Percentiles rank a stretch among this genome's conserved stretches.
phyloP scores from a whole-genome alignment of 78 protist genomes.

The Chrysochromulina parva region DNA sequence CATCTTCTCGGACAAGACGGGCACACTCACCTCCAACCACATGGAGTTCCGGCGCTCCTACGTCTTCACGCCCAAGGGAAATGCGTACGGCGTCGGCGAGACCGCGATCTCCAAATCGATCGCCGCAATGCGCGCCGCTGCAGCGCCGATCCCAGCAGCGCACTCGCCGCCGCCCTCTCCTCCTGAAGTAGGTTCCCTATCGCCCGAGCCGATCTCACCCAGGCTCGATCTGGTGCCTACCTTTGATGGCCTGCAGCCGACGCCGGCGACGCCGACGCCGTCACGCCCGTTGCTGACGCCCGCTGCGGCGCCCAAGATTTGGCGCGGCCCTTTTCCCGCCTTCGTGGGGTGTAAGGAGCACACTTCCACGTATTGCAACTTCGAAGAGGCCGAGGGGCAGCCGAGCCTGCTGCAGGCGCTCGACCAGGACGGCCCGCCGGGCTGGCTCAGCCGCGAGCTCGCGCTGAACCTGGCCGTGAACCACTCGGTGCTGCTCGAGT shows the following conservation, averaged over 20 bases:
- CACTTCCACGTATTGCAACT: neutral
- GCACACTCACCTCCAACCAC: slow-evolving; percentile 92
- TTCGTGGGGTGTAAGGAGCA: neutral
- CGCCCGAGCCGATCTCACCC: too few species aligned
- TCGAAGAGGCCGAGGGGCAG: neutral
- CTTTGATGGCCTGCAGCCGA: too few species aligned
- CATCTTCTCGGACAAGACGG: slow-evolving; percentile 93
- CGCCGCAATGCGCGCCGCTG: neutral
- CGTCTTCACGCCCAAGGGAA: neutral
- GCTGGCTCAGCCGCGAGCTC: too few species aligned
- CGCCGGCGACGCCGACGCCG: too few species aligned
- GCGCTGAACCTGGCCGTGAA: slow-evolving; percentile 70
- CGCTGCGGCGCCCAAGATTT: neutral
- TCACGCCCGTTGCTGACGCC: too few species aligned
- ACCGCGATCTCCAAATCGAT: neutral
- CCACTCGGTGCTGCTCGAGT: slow-evolving; percentile 70
- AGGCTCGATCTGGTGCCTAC: too few species aligned
- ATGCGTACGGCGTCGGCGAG: neutral
- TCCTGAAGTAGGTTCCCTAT: too few species aligned
- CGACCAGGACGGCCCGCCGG: neutral
- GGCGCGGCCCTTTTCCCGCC: neutral
- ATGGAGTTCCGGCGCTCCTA: slow-evolving; percentile 61
- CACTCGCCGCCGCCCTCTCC: neutral
- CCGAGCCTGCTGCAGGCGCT: too few species aligned
- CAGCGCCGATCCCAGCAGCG: neutral